These are phyloP conservation scores for Hypoxylon sp. DNA, from an alignment of 2,329 filamentous ascomycete genomes.

Conservation along the genomic window DNA sequence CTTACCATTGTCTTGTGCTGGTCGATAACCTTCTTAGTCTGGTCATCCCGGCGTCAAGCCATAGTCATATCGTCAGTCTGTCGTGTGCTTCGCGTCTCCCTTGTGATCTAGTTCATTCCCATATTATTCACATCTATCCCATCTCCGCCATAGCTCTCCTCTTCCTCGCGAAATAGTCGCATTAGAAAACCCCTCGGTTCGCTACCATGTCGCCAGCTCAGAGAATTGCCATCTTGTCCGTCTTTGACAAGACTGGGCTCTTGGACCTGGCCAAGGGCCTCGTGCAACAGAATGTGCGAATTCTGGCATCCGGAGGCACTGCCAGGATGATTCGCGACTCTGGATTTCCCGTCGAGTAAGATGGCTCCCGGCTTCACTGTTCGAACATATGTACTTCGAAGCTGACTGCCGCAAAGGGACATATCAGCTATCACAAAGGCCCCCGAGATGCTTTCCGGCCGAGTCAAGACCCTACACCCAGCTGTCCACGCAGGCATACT, in stretches of 20 bases:
- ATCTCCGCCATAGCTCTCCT: constrained; percentile 2
- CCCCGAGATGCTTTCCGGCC: constrained; percentile 83
- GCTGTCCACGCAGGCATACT: constrained; percentile 92
- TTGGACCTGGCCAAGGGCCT: constrained; percentile 92
- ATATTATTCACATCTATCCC: too few relatives aligned
- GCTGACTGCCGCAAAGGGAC: constrained; percentile 67
- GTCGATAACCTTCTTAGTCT: constrained; percentile 6
- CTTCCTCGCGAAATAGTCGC: constrained; percentile 8
- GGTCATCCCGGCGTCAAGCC: constrained; percentile 2
- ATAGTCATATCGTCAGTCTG: constrained; percentile 15
- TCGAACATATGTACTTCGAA: constrained; percentile 10
- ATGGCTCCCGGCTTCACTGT: constrained; percentile 25
- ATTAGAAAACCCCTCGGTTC: constrained; percentile 11
- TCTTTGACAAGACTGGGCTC: constrained; percentile 98
- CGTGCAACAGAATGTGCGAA: constrained; percentile 85
- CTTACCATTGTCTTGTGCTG: neutral
- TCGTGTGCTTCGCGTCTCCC: constrained; percentile 6
- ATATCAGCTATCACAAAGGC: constrained; percentile 96
- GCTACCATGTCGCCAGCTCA: constrained; percentile 52
- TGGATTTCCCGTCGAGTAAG: constrained; percentile 92
- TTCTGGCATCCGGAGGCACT: constrained; percentile 94
- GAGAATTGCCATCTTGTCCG: constrained; percentile 88
- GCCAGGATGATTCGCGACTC: constrained; percentile 96
- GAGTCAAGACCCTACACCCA: constrained; percentile 95
- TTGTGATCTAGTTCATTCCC: constrained; percentile 9